Conservation (phyloP, 371 early-diverging fungal species). For the Lichtheimia ramosa region DNA sequence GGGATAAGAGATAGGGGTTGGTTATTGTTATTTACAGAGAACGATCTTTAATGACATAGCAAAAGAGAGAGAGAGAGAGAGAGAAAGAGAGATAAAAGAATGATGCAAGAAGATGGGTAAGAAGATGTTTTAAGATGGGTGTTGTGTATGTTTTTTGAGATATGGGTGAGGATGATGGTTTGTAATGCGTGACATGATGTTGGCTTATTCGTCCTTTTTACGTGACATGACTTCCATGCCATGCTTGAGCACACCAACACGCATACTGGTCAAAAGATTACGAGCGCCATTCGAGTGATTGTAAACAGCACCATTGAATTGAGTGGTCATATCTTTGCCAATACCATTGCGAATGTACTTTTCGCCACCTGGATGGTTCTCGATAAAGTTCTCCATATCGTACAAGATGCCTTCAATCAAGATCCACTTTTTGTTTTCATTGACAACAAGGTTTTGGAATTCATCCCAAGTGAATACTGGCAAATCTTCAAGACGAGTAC, state of each 20-base stretch:
- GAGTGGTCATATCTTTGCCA: slow-evolving; percentile 84
- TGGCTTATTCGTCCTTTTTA: slow-evolving; percentile 2
- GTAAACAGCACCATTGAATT: slow-evolving; percentile 91
- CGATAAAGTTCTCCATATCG: slow-evolving; percentile 86
- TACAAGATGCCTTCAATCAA: slow-evolving; percentile 88
- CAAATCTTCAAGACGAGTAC: slow-evolving; percentile 68
- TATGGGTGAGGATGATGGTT: neutral
- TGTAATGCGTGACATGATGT: neutral
- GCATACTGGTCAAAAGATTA: slow-evolving; percentile 73
- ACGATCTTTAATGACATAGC: neutral
- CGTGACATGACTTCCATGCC: slow-evolving; percentile 21
- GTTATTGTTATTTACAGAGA: neutral
- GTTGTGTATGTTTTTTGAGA: neutral
- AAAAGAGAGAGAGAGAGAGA: neutral
- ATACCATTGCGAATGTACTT: slow-evolving; percentile 71
- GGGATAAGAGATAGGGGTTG: no score
- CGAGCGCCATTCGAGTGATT: slow-evolving; percentile 83
- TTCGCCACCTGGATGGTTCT: slow-evolving; percentile 91
- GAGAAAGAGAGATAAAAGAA: neutral
- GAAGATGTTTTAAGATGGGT: neutral
- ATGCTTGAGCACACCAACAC: slow-evolving; percentile 63
- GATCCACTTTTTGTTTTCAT: slow-evolving; percentile 74
- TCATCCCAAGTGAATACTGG: slow-evolving; percentile 79
- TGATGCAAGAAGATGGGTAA: slow-evolving; percentile 1
- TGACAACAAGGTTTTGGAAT: slow-evolving; percentile 60